Conservation (phyloP, 306 rosid species). For the Medicago ruthenica region DNA sequence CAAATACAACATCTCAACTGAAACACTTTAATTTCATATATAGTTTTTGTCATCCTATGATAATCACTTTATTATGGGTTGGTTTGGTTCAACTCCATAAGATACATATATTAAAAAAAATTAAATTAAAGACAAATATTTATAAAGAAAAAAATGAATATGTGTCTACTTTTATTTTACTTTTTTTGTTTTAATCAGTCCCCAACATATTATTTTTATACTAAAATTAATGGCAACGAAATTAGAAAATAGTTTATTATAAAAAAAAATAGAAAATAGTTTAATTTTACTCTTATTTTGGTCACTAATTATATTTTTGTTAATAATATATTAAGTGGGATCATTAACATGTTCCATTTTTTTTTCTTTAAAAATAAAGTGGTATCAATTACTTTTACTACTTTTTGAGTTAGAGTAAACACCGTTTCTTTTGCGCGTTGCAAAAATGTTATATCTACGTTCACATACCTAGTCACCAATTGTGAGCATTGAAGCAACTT, state of each 20-base stretch:
- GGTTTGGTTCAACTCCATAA: conserved; percentile 16
- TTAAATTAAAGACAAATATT: background rate
- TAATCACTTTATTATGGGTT: conserved; percentile 3
- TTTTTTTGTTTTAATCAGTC: no score
- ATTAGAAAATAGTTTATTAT: background rate
- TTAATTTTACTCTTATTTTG: background rate
- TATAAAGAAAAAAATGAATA: background rate
- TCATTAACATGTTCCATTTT: background rate
- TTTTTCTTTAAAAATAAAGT: background rate
- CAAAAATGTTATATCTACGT: background rate
- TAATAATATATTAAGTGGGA: background rate
- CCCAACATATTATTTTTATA: no score
- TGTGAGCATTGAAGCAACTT: conserved; percentile 25
- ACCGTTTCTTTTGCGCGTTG: no score
- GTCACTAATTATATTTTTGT: background rate
- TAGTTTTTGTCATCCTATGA: background rate
- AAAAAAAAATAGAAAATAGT: background rate
- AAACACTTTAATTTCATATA: conserved; percentile 39
- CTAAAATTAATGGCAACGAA: background rate
- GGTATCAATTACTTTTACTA: background rate
- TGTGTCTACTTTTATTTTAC: background rate
- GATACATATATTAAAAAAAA: background rate
- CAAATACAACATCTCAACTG: conserved; percentile 45
- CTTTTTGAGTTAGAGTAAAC: background rate
- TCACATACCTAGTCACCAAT: conserved; percentile 31